Percentiles rank a stretch among this genome's conserved stretches.
These are phyloP conservation scores for Schizochytrium sp. DNA, from an alignment of 108 stramenopile genomes.

Conservation along the genomic window DNA sequence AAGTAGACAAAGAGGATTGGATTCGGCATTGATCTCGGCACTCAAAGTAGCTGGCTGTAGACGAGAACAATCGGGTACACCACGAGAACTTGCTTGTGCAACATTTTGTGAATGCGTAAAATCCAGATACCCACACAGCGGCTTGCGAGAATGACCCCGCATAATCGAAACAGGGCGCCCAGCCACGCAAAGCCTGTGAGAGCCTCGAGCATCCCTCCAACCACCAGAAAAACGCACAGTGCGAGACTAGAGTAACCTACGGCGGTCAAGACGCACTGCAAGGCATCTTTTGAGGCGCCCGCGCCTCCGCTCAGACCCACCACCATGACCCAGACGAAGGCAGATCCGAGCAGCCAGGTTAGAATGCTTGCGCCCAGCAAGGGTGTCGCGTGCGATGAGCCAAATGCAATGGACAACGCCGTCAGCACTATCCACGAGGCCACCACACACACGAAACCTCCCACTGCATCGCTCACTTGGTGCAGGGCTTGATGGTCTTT, in stretches of 20 bases:
- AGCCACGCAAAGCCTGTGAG: neutral
- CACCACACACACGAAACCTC: neutral
- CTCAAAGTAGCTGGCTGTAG: neutral
- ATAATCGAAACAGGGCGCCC: neutral
- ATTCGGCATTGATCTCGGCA: too few species aligned
- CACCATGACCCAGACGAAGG: neutral
- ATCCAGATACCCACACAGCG: neutral
- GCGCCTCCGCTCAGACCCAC: neutral
- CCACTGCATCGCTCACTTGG: neutral
- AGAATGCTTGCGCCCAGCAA: neutral
- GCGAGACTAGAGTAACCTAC: neutral
- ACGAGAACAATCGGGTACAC: neutral
- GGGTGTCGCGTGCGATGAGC: neutral
- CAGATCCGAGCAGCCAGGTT: neutral
- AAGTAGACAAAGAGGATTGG: too few species aligned
- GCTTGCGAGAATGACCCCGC: neutral
- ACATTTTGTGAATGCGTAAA: neutral
- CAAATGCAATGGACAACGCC: neutral
- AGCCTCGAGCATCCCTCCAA: neutral
- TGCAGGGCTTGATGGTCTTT: neutral
- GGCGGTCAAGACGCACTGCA: neutral
- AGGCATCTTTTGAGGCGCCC: neutral
- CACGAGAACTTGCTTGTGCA: neutral
- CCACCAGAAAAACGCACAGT: neutral
- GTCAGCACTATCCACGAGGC: neutral